A percentile compares a stretch with the other conserved stretches of the same genome.
Conservation (phyloP, 192 early-diverging fungal species). For the Coemansia guatemalensis region DNA sequence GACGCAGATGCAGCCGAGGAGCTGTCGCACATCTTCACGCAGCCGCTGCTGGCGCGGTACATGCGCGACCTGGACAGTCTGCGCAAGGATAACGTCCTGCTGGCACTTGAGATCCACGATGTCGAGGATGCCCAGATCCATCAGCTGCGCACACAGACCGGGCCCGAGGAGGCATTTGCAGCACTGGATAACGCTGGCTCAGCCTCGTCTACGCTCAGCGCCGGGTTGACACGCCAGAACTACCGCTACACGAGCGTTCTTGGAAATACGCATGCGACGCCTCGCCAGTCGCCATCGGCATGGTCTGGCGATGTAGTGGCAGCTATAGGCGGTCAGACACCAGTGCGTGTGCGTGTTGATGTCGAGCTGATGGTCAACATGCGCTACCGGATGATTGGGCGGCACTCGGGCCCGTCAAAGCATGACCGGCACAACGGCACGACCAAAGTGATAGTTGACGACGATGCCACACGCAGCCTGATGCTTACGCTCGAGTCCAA, state of each 20-base stretch:
- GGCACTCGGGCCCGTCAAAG: conserved; percentile 15
- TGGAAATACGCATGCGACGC: conserved; percentile 21
- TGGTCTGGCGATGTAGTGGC: conserved; percentile 10
- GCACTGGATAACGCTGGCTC: conserved; percentile 12
- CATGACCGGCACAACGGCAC: conserved; percentile 26
- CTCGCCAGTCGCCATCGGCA: background rate
- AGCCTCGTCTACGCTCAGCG: conserved; percentile 18
- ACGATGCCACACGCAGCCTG: conserved; percentile 41
- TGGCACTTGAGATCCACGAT: conserved; percentile 22
- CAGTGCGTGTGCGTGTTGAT: conserved; percentile 33
- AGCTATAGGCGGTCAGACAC: conserved; percentile 2
- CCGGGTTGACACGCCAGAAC: conserved; percentile 27
- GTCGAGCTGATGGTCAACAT: conserved; percentile 35
- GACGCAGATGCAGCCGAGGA: conserved; percentile 13
- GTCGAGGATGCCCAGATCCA: conserved; percentile 24
- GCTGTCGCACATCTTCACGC: conserved; percentile 25
- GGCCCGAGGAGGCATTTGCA: conserved; percentile 26
- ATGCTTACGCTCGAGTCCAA: conserved; percentile 37
- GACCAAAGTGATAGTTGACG: conserved; percentile 34
- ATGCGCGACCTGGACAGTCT: conserved; percentile 28
- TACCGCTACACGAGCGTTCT: conserved; percentile 26
- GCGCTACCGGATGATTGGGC: conserved; percentile 33
- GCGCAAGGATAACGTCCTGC: conserved; percentile 31
- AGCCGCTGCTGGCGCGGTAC: conserved; percentile 32
- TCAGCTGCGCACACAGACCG: conserved; percentile 41